Percentiles rank a stretch among this genome's conserved stretches.
Evolutionary conservation across 2,329 filamentous ascomycete species (phyloP).

Genomic region (Penicillium concentricum): DNA sequence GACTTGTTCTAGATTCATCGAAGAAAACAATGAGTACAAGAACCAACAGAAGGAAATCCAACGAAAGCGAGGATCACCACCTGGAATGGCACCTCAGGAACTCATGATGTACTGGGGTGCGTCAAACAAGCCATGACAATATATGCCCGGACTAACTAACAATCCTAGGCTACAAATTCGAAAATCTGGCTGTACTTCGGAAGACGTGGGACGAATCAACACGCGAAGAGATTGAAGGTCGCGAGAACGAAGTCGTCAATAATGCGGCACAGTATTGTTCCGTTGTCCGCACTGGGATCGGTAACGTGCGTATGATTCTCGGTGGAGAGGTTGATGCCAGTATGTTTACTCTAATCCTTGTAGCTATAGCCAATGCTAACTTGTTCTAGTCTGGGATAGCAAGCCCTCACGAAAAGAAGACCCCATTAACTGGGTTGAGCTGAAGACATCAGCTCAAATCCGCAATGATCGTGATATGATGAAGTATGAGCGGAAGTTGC

Average conservation of each 20-base stretch:
- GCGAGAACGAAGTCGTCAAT: constrained; percentile 70
- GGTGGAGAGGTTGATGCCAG: constrained; percentile 92
- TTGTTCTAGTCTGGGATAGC: constrained; percentile 69
- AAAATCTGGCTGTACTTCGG: constrained; percentile 76
- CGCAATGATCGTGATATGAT: constrained; percentile 65
- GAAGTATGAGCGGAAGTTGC: constrained; percentile 82
- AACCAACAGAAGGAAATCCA: constrained; percentile 61
- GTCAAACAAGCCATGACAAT: neutral
- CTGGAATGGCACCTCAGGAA: constrained; percentile 64
- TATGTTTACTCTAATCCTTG: constrained; percentile 40
- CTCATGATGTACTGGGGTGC: constrained; percentile 92
- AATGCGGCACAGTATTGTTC: constrained; percentile 97
- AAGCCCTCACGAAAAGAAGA: constrained; percentile 66
- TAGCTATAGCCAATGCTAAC: constrained; percentile 1
- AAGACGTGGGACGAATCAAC: constrained; percentile 70
- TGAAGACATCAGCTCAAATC: constrained; percentile 84
- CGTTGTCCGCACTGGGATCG: constrained; percentile 83
- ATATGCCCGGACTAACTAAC: constrained; percentile 6
- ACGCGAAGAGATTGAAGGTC: constrained; percentile 74
- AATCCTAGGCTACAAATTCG: constrained; percentile 85
- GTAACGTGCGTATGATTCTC: constrained; percentile 70
- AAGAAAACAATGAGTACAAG: constrained; percentile 81
- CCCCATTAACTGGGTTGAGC: constrained; percentile 88
- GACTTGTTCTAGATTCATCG: constrained; percentile 69
- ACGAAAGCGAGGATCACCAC: constrained; percentile 48